Evolutionary conservation across 352 stramenopile genomes (phyloP), one percentile per base, ranked within the genome.

Genomic region (Pythium chondricola): DNA sequence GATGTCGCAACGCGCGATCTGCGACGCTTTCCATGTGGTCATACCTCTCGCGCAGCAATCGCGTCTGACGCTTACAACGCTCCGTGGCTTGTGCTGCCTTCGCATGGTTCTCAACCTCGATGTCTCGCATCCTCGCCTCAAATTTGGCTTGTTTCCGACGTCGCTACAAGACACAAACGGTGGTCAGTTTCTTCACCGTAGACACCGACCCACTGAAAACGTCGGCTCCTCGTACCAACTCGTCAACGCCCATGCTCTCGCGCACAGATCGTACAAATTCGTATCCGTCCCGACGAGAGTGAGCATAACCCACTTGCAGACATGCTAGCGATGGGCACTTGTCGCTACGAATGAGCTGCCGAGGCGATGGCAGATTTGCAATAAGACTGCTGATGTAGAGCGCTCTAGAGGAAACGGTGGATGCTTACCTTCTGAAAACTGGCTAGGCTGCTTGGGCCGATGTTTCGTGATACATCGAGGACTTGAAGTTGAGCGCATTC

Each of bases 1-100:
- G 71, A 0, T 69, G 61, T 6, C 67, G 64, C 16, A 86, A 58
- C 10, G 71, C 71, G 43, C 64, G 61, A 16, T 83, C 71, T 16
- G 69, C 74, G 52, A 78, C 67, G 45, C 57, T 74, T 41, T 83
- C 71, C 44, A 82, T 58, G 35, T 66, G 61, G 42, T 86, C 65
- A 50, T 83, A 83, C 25, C 61, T 51, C 30, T 72, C 58, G 4
- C 74, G 67, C 16, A 86, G 45, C 17, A 64, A 38, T 35, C 64
- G 61, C 16, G 56, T 71, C 42, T 82, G 69, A 2, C 55, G 56
- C 26, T 66, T 65, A 45, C 67, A 81, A 6, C 71, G 62, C 20
- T 42, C 48, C 6, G 65, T 38, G 24, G 67, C 65, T 24, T 51
- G 57, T 9, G 47, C 33, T 16, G 69, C 74, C 25, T 69, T 74